A percentile compares a stretch with the other conserved stretches of the same genome.
phyloP scores from a whole-genome alignment of 2,329 filamentous ascomycete species.

The Talaromyces sp. region DNA sequence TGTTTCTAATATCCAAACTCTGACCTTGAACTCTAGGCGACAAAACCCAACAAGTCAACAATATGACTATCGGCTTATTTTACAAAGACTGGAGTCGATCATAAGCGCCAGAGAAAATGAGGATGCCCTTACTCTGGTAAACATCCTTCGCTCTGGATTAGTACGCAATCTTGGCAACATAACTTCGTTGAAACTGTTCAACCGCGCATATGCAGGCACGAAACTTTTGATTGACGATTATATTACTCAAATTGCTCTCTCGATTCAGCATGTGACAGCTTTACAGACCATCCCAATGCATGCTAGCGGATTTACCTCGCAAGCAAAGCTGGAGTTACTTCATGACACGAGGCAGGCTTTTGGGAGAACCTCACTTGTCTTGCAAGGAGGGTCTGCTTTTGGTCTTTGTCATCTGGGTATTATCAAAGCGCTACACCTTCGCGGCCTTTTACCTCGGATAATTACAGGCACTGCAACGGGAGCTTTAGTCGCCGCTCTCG shows the following conservation, averaged over 20 bases:
- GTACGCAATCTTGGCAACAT: constrained; percentile 91
- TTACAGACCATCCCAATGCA: constrained; percentile 56
- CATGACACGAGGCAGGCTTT: constrained; percentile 86
- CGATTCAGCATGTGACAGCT: constrained; percentile 69
- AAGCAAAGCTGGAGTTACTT: constrained; percentile 78
- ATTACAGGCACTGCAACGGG: constrained; percentile 89
- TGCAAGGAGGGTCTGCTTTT: constrained; percentile 89
- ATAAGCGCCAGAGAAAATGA: constrained; percentile 64
- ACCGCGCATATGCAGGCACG: constrained; percentile 79
- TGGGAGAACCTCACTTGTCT: constrained; percentile 75
- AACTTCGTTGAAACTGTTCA: constrained; percentile 74
- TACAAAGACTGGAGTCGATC: constrained; percentile 68
- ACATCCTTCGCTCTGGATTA: constrained; percentile 70
- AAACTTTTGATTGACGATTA: constrained; percentile 91
- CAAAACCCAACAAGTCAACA: constrained; percentile 73
- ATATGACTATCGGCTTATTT: constrained; percentile 84
- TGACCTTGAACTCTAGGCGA: constrained; percentile 53
- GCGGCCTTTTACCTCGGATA: constrained; percentile 78
- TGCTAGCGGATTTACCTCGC: constrained; percentile 57
- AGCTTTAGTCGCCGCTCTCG: constrained; percentile 80
- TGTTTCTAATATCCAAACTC: neutral
- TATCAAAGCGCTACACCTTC: constrained; percentile 77
- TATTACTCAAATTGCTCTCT: constrained; percentile 74
- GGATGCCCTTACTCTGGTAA: constrained; percentile 70
- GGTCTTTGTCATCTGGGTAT: constrained; percentile 87